A percentile compares a stretch with the other conserved stretches of the same genome.
Conservation (phyloP, 2,329 filamentous ascomycete genomes). For the Neurospora crassa region DNA sequence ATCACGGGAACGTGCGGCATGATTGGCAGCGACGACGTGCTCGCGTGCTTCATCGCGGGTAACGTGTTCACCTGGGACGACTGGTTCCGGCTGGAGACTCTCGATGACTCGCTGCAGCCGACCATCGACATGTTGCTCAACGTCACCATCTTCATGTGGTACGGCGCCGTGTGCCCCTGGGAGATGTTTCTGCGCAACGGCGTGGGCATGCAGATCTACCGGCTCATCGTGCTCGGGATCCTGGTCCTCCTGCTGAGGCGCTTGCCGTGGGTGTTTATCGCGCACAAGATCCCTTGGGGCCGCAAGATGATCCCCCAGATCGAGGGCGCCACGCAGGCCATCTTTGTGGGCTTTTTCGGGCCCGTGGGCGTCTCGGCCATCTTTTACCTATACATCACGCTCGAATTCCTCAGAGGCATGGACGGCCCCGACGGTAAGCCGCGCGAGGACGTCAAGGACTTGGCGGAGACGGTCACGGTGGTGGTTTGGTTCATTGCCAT, state of each 20-base stretch:
- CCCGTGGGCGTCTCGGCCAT: conserved; percentile 87
- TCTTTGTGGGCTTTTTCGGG: conserved; percentile 88
- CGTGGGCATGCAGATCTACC: conserved; percentile 58
- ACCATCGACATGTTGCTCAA: conserved; percentile 95
- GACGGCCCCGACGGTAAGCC: conserved; percentile 37
- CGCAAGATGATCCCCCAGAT: conserved; percentile 59
- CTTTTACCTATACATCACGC: conserved; percentile 70
- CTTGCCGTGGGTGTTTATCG: conserved; percentile 62
- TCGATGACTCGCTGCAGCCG: conserved; percentile 86
- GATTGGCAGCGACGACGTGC: conserved; percentile 79
- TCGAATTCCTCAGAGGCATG: conserved; percentile 58
- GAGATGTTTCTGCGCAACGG: conserved; percentile 52
- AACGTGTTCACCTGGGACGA: conserved; percentile 90
- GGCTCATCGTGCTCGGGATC: conserved; percentile 64
- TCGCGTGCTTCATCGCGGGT: conserved; percentile 87
- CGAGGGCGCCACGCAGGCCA: conserved; percentile 60
- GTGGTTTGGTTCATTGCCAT: conserved; percentile 82
- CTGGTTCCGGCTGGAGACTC: conserved; percentile 83
- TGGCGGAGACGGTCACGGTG: conserved; percentile 58
- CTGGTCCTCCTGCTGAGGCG: conserved; percentile 69
- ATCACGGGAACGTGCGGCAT: conserved; percentile 80
- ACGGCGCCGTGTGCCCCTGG: conserved; percentile 81
- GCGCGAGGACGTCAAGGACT: conserved; percentile 53
- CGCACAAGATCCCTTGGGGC: conserved; percentile 47
- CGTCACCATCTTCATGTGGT: conserved; percentile 82